Conservation (phyloP, 805 yeast genomes). For the Metschnikowia sp. region DNA sequence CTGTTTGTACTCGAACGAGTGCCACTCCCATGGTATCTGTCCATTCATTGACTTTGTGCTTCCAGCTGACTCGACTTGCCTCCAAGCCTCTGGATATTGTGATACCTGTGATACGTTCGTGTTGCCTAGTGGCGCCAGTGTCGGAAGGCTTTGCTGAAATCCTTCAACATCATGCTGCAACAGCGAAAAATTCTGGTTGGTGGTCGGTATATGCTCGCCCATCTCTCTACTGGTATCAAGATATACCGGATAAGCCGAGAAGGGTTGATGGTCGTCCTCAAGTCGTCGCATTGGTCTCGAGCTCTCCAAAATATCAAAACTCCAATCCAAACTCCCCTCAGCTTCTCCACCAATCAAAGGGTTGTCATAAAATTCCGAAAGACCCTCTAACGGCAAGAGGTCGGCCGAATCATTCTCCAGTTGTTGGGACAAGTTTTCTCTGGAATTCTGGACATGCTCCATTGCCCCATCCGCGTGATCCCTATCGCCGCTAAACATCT, state of each 20-base stretch:
- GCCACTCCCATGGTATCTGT: conserved; percentile 7
- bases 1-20: not conserved
- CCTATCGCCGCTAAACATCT: not conserved
- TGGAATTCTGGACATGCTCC: not conserved
- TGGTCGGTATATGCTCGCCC: not conserved
- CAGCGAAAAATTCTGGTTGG: not conserved
- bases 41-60: not conserved
- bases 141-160: not conserved
- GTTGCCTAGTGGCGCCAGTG: not conserved
- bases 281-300: not conserved
- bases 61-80: not conserved
- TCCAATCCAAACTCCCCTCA: conserved; percentile 4
- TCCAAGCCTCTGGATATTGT: not conserved
- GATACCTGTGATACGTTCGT: too few species aligned
- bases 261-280: not conserved
- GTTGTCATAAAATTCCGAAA: conserved; percentile 1
- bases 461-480: not conserved
- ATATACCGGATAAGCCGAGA: not conserved
- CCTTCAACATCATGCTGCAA: not conserved
- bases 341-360: not conserved
- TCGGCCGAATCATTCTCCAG: not conserved
- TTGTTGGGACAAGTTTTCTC: not conserved
- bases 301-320: conserved; percentile 3
- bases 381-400: not conserved
- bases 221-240: not conserved